A percentile compares a stretch with the other conserved stretches of the same genome.
Conservation (phyloP, 768 basidiomycete species). For the Termitomyces sp. region DNA sequence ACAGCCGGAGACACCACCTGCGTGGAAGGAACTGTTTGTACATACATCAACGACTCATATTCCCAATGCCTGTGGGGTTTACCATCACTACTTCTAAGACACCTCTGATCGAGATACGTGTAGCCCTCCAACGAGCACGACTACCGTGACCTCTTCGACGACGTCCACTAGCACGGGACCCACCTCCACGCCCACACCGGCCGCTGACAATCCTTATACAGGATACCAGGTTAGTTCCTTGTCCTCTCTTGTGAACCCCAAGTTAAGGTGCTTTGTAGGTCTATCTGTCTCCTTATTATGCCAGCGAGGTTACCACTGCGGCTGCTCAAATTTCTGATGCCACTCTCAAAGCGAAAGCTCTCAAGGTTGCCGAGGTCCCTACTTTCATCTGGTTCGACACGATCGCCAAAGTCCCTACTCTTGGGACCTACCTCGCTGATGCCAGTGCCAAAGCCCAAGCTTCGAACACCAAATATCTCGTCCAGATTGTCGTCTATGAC, state of each 20-base stretch:
- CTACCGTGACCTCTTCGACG: not conserved
- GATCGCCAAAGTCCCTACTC: slow-evolving; percentile 45
- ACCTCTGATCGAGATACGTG: not conserved
- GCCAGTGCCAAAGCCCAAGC: slow-evolving; percentile 38
- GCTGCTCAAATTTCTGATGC: slow-evolving; percentile 44
- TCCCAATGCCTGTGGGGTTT: slow-evolving; percentile 34
- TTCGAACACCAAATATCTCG: slow-evolving; percentile 41
- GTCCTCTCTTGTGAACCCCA: not conserved
- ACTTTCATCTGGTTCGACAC: slow-evolving; percentile 60
- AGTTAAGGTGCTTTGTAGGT: slow-evolving; percentile 21
- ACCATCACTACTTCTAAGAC: not conserved
- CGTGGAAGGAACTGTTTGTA: slow-evolving; percentile 29
- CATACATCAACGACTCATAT: slow-evolving; percentile 28
- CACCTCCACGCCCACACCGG: not conserved
- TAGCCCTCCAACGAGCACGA: slow-evolving; percentile 13
- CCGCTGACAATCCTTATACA: slow-evolving; percentile 47
- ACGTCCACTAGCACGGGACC: not conserved
- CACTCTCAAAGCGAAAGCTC: slow-evolving; percentile 43
- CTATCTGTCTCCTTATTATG: slow-evolving; percentile 52
- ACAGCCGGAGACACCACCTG: slow-evolving; percentile 34
- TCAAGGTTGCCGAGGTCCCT: slow-evolving; percentile 51
- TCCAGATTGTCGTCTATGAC: slow-evolving; percentile 52
- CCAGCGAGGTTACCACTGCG: slow-evolving; percentile 45
- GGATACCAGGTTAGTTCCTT: slow-evolving; percentile 34
- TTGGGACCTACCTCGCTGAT: slow-evolving; percentile 53